Percentiles rank a stretch among this genome's conserved stretches.
Evolutionary conservation across 2,329 filamentous ascomycete genomes (phyloP).

Genomic region (Cladophialophora psammophila): DNA sequence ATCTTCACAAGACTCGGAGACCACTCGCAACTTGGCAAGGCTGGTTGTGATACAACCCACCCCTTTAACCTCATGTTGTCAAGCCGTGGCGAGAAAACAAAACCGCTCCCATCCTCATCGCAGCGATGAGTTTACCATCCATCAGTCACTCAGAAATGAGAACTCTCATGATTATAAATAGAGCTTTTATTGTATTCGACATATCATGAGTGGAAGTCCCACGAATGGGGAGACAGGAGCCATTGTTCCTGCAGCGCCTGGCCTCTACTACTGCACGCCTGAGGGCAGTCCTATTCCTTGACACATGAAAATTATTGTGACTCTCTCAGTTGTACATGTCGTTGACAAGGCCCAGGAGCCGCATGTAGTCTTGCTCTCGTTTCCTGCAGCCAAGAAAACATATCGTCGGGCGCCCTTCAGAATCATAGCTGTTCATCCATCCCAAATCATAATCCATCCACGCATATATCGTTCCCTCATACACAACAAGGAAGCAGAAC

Average conservation of each 20-base stretch:
- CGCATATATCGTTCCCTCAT: slow-evolving; percentile 39
- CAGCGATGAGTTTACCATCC: neutral
- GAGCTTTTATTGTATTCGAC: slow-evolving; percentile 39
- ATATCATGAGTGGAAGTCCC: slow-evolving; percentile 33
- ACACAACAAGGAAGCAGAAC: slow-evolving; percentile 32
- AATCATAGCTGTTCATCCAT: slow-evolving; percentile 30
- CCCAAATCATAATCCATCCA: slow-evolving; percentile 38
- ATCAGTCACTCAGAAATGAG: neutral
- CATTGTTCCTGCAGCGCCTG: slow-evolving; percentile 22
- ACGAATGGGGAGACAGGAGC: slow-evolving; percentile 30
- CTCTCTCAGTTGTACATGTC: slow-evolving; percentile 16
- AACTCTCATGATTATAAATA: slow-evolving; percentile 29
- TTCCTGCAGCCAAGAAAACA: slow-evolving; percentile 32
- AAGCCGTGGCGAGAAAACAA: neutral
- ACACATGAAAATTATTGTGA: slow-evolving; percentile 12
- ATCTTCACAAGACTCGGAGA: neutral
- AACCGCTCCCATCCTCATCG: neutral
- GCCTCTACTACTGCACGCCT: slow-evolving; percentile 9
- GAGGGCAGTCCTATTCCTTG: neutral
- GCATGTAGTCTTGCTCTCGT: slow-evolving; percentile 33
- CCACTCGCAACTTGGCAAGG: neutral
- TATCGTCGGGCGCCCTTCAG: slow-evolving; percentile 24
- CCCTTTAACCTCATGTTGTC: no score
- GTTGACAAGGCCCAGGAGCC: slow-evolving; percentile 18
- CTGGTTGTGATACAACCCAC: neutral